A percentile compares a stretch with the other conserved stretches of the same genome.
Evolutionary conservation across 257 asterid species (phyloP).

Genomic region (Gynochthodes officinalis): DNA sequence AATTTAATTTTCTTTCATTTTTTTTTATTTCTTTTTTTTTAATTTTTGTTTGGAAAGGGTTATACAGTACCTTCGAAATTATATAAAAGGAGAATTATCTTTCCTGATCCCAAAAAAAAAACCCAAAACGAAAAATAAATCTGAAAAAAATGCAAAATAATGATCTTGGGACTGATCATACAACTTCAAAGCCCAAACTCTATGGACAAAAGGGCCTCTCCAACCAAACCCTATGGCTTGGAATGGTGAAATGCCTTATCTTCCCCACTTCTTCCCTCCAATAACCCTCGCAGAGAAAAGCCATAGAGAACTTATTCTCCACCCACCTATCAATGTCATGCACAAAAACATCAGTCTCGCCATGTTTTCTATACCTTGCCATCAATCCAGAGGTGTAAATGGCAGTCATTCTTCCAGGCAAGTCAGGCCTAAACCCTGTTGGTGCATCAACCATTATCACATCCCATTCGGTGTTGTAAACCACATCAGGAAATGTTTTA

Average conservation of each 20-base stretch:
- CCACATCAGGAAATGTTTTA: conserved; percentile 47
- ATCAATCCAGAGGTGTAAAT: conserved; percentile 81
- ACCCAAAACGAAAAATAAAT: not conserved
- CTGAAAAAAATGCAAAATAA: not conserved
- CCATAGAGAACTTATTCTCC: conserved; percentile 74
- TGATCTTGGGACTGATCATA: not conserved
- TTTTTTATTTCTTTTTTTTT: too few relatives aligned
- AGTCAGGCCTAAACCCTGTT: conserved; percentile 59
- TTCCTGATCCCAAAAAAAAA: too few relatives aligned
- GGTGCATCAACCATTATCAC: conserved; percentile 93
- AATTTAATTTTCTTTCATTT: too few relatives aligned
- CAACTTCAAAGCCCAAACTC: not conserved
- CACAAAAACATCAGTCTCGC: conserved; percentile 76
- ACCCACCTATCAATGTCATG: conserved; percentile 85
- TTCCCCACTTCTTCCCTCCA: conserved; percentile 56
- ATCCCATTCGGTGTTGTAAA: conserved; percentile 76
- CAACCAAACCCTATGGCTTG: conserved; percentile 46
- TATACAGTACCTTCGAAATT: too few relatives aligned
- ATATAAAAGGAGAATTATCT: too few relatives aligned
- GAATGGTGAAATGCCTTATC: conserved; percentile 70
- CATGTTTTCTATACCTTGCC: conserved; percentile 61
- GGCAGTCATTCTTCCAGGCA: conserved; percentile 87
- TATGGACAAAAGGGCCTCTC: conserved; percentile 71
- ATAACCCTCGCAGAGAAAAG: conserved; percentile 70
- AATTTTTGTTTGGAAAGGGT: too few relatives aligned